These are phyloP conservation scores for Ceratobasidium sp. DNA, from an alignment of 1,284 basidiomycete genomes.

Conservation along the genomic window DNA sequence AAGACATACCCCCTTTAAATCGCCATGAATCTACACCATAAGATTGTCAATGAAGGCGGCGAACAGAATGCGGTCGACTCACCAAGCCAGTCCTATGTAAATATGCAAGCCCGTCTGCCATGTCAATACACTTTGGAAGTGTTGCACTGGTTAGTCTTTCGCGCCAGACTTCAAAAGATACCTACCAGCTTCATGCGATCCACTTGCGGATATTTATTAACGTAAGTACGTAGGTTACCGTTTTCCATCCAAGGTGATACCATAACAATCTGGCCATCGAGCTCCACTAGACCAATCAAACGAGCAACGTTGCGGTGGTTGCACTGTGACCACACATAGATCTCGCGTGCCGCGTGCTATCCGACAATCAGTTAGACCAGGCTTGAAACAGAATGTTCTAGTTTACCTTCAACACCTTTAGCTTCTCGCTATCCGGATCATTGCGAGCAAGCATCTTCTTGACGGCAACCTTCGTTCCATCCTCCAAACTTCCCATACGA, in stretches of 20 bases:
- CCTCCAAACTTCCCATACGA: too few species aligned
- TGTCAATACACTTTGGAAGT: not conserved
- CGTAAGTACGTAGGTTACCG: too few species aligned
- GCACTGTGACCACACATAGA: not conserved
- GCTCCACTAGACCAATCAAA: not conserved
- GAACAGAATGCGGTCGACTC: not conserved
- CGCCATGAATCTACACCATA: constrained; percentile 15
- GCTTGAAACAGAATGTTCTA: too few species aligned
- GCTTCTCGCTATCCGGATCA: not conserved
- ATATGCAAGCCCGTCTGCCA: not conserved
- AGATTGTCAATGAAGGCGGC: too few species aligned
- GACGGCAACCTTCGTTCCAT: not conserved
- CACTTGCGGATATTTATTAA: too few species aligned
- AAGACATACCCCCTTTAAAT: not conserved
- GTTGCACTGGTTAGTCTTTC: not conserved
- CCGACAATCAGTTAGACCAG: not conserved
- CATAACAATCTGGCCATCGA: too few species aligned
- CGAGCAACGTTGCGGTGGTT: not conserved
- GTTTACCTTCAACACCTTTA: too few species aligned
- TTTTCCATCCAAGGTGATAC: too few species aligned
- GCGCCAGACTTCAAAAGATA: too few species aligned
- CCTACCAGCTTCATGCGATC: too few species aligned
- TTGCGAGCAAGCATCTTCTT: too few species aligned
- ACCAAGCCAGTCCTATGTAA: constrained; percentile 1
- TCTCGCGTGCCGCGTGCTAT: not conserved